Evolutionary conservation across 192 early-diverging fungal genomes (phyloP), one percentile per base, ranked within the genome.

Genomic region (Pecoramyces ruminantium): DNA sequence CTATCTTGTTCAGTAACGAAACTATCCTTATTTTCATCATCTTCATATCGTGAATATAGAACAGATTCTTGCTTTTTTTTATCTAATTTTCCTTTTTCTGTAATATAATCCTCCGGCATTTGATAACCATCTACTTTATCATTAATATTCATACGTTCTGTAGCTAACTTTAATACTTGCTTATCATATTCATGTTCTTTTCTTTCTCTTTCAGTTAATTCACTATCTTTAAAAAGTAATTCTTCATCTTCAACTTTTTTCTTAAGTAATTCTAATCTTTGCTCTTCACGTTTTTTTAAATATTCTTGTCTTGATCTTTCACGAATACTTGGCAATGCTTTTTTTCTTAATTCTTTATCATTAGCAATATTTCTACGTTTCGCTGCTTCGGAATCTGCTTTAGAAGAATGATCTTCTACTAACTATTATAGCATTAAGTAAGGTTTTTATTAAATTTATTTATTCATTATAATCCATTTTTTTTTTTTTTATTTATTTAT

Each of bases 1-100:
- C 91, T 89, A 80, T 96, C 94, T 85, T 97, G 96, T 82, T 99
- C 97, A 0, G 92, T 91, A 13, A 93, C 88, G 84, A 94, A 89
- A 78, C 42, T 92, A 27, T 86, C 86, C 13, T 89, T 86, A 21
- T 86, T 85, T 29, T 85, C 84, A 29, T 91, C 90, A 28, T 97
- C 95, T 86, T 96, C 92, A 85, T 99, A 99, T 29, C 96, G 88
- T 83, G 87, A 86, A 85, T 96, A 97, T 15, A 99, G 86, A 14
- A 92, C 95, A 11, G 90, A 88, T 39, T 96, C 93, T 80, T 96
- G 94, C 86, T 95, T 97, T 79, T 96, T 96, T 42, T 94, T 93
- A 84, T 99, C 96, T 77, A 99, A 92, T 82, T 98, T 97, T 79
- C 97, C 97, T 85, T 97, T 97, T 82, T 98, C 96, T 0, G 96